Evolutionary conservation across 352 stramenopile species (phyloP), one percentile per base, ranked within the genome.

Genomic region (Peronospora farinosa): DNA sequence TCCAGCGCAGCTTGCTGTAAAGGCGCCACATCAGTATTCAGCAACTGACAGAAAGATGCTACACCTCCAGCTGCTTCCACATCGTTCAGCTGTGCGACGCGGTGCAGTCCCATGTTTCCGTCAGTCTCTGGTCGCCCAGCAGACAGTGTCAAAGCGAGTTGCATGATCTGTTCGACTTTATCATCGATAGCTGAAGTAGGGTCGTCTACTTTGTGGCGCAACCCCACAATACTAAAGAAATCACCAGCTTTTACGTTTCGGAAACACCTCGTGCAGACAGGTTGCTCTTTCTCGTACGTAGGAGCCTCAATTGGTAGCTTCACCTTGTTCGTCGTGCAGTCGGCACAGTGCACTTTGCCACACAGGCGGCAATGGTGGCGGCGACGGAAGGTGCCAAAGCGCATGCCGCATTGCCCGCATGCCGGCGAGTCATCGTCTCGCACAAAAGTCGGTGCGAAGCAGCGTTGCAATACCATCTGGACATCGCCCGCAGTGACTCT

Each of bases 11-110:
- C 67, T 42, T 74, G 72, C 40, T 89, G 76, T 3, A 87, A 36
- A 12, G 77, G 65, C 42, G 79, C 71, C 1, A 74, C 56, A 19
- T 83, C 70, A 0, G 67, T 78, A 8, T 67, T 56, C 0, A 92
- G 57, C 30, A 94, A 39, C 11, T 84, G 61, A 40, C 78, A 91
- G 35, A 94, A 88, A 7, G 78, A 79, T 1, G 55, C 54, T 15
- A 94, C 68, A 6, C 83, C 83, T 30, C 83, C 83, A n/a, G 78
- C 80, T 5, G 76, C 73, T 44, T 90, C 80, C 13, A 94, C 67
- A 53, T 94, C 83, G 52, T 94, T 94, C 2, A 94, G 63, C 57
- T 94, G 80, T 13, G 78, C 70, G 15, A 94, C 66, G 44, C 74
- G 78, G 40, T 92, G 78, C 1, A 78, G 40, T 0, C 83, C 83